phyloP scores from a whole-genome alignment of 2,329 filamentous ascomycete species.

The Ophiostoma sp. region DNA sequence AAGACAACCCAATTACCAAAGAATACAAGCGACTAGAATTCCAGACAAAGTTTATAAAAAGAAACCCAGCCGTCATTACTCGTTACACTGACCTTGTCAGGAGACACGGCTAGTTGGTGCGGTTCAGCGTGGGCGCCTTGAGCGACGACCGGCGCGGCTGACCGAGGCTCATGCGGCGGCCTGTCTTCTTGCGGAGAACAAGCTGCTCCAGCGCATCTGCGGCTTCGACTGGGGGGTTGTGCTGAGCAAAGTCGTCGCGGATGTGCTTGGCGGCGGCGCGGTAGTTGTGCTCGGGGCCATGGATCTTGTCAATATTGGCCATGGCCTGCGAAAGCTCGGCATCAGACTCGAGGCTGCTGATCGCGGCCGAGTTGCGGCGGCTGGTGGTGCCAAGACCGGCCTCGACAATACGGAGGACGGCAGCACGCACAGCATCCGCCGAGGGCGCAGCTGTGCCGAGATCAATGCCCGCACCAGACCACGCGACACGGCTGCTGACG shows the following conservation, averaged over 20 bases:
- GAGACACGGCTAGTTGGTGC: neutral
- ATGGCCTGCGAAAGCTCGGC: neutral
- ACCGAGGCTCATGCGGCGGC: neutral
- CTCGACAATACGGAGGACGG: constrained; percentile 21
- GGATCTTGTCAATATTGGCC: neutral
- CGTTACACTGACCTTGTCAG: neutral
- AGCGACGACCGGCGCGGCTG: constrained; percentile 1
- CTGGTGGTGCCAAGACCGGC: neutral
- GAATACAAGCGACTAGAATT: too few species aligned
- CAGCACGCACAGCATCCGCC: constrained; percentile 19
- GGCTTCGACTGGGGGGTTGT: constrained; percentile 24
- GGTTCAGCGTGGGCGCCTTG: neutral
- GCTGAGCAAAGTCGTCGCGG: constrained; percentile 25
- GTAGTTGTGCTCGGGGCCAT: constrained; percentile 17
- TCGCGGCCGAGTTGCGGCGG: neutral
- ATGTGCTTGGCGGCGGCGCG: constrained; percentile 22
- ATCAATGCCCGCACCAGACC: constrained; percentile 29
- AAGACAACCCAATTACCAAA: too few species aligned
- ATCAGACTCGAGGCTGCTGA: neutral
- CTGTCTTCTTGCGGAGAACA: constrained; percentile 15
- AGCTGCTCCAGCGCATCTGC: constrained; percentile 23
- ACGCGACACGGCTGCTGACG: constrained; percentile 28
- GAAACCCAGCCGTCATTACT: neutral
- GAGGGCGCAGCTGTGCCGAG: constrained; percentile 24
- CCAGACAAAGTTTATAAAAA: neutral